Evolutionary conservation across 352 stramenopile genomes (phyloP).

Genomic region (Phytophthora chlamydospora): DNA sequence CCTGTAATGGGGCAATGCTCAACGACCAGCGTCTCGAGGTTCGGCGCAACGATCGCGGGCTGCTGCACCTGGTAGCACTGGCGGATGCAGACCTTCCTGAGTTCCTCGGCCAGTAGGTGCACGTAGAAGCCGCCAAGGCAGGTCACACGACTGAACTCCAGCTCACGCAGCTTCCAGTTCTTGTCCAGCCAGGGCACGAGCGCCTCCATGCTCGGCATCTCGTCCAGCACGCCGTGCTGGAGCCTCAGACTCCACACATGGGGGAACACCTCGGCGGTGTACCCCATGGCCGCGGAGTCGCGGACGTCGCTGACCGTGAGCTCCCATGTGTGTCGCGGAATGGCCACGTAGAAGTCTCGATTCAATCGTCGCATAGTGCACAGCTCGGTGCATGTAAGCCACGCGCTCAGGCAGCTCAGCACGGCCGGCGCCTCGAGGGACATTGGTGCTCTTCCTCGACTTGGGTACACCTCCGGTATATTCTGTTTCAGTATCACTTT

Average conservation of each 20-base stretch:
- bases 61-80: conserved; percentile 70
- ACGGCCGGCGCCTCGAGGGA: conserved; percentile 33
- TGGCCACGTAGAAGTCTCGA: conserved; percentile 24
- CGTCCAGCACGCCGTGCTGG: conserved; percentile 36
- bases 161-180: conserved; percentile 41
- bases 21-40: conserved; percentile 46
- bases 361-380: conserved; percentile 40
- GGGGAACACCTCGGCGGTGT: conserved; percentile 43
- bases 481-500: neutral
- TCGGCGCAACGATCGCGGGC: conserved; percentile 41
- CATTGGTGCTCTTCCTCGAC: conserved; percentile 11
- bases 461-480: neutral
- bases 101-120: conserved; percentile 43
- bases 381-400: conserved; percentile 53
- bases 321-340: conserved; percentile 52
- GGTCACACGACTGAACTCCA: conserved; percentile 55
- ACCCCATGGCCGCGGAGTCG: conserved; percentile 29
- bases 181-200: conserved; percentile 38
- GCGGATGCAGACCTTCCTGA: conserved; percentile 52
- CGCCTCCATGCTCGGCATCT: conserved; percentile 37
- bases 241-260: conserved; percentile 47
- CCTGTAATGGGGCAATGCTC: conserved; percentile 50
- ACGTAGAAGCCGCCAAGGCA: conserved; percentile 56
- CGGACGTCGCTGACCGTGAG: conserved; percentile 43
- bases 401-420: conserved; percentile 53